Evolutionary conservation across 306 rosid species (phyloP).

Genomic region (Inga laurina): DNA sequence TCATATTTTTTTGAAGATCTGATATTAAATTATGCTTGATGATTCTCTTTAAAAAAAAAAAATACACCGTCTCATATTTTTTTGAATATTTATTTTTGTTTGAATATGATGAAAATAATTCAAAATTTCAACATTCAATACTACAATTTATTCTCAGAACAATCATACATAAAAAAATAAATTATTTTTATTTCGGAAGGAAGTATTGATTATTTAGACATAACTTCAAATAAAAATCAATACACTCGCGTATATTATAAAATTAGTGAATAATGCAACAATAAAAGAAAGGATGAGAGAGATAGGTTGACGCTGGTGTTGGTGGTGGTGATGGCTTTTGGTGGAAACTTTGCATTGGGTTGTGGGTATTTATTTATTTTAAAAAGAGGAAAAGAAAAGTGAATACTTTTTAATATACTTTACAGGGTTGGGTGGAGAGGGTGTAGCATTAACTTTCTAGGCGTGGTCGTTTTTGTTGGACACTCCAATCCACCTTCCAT

Average conservation of each 20-base stretch:
- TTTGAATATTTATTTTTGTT: too few species aligned
- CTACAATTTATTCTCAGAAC: neutral
- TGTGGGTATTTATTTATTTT: neutral
- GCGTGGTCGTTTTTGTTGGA: conserved; percentile 91
- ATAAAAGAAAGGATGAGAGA: neutral
- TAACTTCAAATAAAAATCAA: neutral
- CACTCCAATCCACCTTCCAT: conserved; percentile 81
- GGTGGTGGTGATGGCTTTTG: neutral
- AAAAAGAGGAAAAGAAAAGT: neutral
- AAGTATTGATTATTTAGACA: neutral
- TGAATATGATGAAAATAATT: neutral
- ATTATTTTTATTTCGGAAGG: neutral
- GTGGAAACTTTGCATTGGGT: neutral
- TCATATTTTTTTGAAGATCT: neutral
- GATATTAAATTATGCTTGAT: neutral
- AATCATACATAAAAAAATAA: neutral
- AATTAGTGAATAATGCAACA: neutral
- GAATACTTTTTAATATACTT: neutral
- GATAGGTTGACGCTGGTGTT: neutral
- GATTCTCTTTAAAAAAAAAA: too few species aligned
- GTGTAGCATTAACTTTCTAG: conserved; percentile 56
- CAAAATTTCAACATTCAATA: neutral
- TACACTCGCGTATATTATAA: neutral
- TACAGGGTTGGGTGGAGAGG: conserved; percentile 37
- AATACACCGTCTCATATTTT: neutral